Conservation (phyloP, 2,329 filamentous ascomycete genomes). For the Hypoxylon rubiginosum region DNA sequence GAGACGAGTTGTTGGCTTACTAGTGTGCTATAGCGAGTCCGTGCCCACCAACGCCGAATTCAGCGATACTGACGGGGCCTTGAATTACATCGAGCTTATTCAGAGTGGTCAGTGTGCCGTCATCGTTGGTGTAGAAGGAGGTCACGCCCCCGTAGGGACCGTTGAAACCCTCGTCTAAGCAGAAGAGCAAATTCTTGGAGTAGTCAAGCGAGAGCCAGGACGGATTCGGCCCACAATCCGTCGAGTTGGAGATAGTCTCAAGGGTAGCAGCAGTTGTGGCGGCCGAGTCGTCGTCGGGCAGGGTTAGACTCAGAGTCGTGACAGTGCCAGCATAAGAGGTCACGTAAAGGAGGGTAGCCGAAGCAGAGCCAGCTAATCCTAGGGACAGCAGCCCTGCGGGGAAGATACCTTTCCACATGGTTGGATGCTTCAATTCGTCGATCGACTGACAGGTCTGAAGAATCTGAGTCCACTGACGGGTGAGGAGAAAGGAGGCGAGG, state of each 20-base stretch:
- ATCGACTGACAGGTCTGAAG: constrained; percentile 31
- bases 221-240: constrained; percentile 66
- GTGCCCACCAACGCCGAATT: constrained; percentile 48
- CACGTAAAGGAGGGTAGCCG: constrained; percentile 60
- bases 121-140: constrained; percentile 54
- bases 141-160: constrained; percentile 44
- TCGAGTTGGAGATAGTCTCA: constrained; percentile 57
- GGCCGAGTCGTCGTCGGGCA: constrained; percentile 43
- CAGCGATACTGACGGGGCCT: constrained; percentile 49
- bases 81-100: constrained; percentile 44
- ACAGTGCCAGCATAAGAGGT: constrained; percentile 64
- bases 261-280: constrained; percentile 53
- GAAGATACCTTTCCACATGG: constrained; percentile 49
- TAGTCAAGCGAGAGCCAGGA: constrained; percentile 72
- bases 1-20: constrained; percentile 45
- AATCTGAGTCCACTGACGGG: constrained; percentile 30
- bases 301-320: constrained; percentile 61
- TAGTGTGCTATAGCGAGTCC: constrained; percentile 51
- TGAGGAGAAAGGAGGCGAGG: constrained; percentile 36
- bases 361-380: constrained; percentile 50
- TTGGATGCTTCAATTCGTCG: constrained; percentile 37
- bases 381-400: constrained; percentile 48
- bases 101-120: constrained; percentile 64
- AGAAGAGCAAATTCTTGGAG: constrained; percentile 66
- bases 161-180: constrained; percentile 67